Base-by-base conservation (phyloP, 106 monocot species). In the Acorus calamus region DNA sequence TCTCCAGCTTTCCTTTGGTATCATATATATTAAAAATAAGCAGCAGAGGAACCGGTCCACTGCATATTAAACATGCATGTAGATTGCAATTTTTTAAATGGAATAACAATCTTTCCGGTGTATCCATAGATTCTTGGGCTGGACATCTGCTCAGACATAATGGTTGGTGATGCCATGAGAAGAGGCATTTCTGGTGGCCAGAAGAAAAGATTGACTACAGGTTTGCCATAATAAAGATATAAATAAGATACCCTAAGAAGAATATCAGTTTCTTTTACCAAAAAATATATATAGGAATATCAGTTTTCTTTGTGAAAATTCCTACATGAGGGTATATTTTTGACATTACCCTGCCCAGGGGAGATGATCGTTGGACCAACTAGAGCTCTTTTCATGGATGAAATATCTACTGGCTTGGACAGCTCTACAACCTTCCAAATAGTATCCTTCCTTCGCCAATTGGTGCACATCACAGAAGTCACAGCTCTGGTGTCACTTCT, bases 121-220 rank as follows among this genome's bases (percentile, higher is more conserved):
- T 5, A 49, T 10, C 7, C 41, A 28, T 42, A 59, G 60, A 59
- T 69, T 11, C 60, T 69, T 52, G 60, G 60, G 52, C 42, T 69
- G 10, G 69, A 69, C 4, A 11, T 59, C 7, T 73, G 73, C 44
- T 57, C 65, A 43, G 73, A 56, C 6, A 64, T 51, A 13, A 65
- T 65, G 43, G 46, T 66, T 50, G 73, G 73, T 14, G 66, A 73
- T 59, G 64, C 49, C 46, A 59, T 59, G 57, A 63, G 11, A 73
- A 73, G 65, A 42, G 73, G 73, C 14, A 73, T 73, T 49, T 73
- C 73, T 5, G 73, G 73, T 44, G 73, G 73, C 47, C 73, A 73
- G 45, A 73, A 66, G 65, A 73, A 66, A 73, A 73, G 73, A 11
- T 66, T 73, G 50, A 69, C 69, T 44, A 69, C 50, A 69, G 69